phyloP scores from a whole-genome alignment of 1,139 yeast species.

The Maudiozyma humilis region DNA sequence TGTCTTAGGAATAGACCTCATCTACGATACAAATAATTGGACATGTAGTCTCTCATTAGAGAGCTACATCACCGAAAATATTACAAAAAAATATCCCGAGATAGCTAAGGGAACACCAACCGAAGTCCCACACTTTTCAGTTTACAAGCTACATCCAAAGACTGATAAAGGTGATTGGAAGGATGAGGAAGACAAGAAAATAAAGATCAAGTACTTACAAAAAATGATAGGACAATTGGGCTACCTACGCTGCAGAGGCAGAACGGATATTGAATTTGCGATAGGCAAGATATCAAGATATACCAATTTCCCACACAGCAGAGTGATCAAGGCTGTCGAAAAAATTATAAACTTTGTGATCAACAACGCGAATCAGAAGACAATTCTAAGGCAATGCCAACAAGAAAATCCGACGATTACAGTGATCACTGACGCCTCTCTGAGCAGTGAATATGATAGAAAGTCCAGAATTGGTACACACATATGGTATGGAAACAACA shows the following conservation, averaged over 20 bases:
- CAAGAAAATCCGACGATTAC: neutral
- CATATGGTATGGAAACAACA: neutral
- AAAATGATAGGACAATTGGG: constrained; percentile 3
- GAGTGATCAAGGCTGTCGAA: constrained; percentile 1
- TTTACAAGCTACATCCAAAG: neutral
- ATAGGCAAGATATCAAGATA: constrained; percentile 6
- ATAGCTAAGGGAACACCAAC: neutral
- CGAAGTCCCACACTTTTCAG: neutral
- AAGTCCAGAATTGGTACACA: neutral
- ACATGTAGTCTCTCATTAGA: neutral
- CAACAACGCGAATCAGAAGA: neutral
- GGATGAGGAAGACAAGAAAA: neutral
- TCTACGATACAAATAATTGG: neutral
- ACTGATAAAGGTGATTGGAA: neutral
- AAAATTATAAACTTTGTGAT: constrained; percentile 3
- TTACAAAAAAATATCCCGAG: neutral
- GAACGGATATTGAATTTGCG: constrained; percentile 4
- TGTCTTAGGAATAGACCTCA: constrained; percentile 9
- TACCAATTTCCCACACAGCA: constrained; percentile 4
- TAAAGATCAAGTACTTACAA: constrained; percentile 4
- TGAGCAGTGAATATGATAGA: neutral
- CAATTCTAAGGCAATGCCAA: neutral
- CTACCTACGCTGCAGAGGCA: constrained; percentile 6
- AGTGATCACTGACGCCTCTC: neutral
- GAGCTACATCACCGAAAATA: neutral